Conservation (phyloP, 768 basidiomycete genomes). For the Mycena venus region DNA sequence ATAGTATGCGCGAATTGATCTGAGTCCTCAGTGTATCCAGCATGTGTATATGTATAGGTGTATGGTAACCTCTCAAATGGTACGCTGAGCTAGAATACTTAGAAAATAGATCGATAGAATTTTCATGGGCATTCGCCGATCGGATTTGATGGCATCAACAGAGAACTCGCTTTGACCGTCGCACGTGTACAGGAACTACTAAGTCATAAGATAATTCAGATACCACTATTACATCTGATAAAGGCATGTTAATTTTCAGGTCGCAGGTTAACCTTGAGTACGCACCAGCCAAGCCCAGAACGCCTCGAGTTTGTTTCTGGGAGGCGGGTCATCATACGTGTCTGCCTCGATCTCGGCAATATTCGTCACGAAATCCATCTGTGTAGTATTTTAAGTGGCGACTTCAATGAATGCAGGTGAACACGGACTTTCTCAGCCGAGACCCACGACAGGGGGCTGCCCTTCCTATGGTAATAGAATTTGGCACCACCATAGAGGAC, state of each 20-base stretch:
- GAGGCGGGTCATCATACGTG: constrained; percentile 48
- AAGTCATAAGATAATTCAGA: too few relatives aligned
- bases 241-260: background rate
- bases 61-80: background rate
- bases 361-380: constrained; percentile 90
- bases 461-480: constrained; percentile 60
- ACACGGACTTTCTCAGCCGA: background rate
- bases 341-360: constrained; percentile 80
- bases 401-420: background rate
- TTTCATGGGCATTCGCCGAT: background rate
- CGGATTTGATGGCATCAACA: constrained; percentile 25
- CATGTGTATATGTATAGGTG: background rate
- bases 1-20: constrained; percentile 62
- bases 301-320: constrained; percentile 24
- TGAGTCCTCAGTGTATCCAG: constrained; percentile 29
- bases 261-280: background rate
- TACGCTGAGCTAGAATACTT: too few relatives aligned
- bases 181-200: background rate
- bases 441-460: constrained; percentile 50
- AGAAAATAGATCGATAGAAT: too few relatives aligned
- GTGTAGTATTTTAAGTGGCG: constrained; percentile 31
- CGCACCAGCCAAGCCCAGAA: constrained; percentile 34
- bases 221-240: constrained; percentile 14
- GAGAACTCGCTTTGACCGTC: constrained; percentile 3
- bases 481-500: constrained; percentile 71